A percentile compares a stretch with the other conserved stretches of the same genome.
These are phyloP conservation scores for Colletotrichum cordylinicola DNA, from an alignment of 2,329 filamentous ascomycete species.

Conservation along the genomic window DNA sequence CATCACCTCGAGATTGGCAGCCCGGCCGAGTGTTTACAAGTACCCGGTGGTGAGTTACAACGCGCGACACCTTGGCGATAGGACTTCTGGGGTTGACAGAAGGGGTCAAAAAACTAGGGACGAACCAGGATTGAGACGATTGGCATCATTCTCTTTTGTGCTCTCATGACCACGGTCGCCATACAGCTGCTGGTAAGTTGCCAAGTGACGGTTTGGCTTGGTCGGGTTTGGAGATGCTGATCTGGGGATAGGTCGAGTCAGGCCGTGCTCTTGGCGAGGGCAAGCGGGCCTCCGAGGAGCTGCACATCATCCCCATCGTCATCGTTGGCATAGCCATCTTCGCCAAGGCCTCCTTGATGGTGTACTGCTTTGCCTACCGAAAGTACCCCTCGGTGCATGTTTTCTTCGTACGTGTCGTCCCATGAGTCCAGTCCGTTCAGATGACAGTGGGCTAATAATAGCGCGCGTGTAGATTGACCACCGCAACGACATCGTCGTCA, in stretches of 20 bases:
- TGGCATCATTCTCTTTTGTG: constrained; percentile 70
- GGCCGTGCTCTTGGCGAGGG: constrained; percentile 55
- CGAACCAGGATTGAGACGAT: constrained; percentile 68
- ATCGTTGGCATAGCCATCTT: constrained; percentile 61
- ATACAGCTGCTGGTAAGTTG: constrained; percentile 62
- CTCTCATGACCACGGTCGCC: constrained; percentile 70
- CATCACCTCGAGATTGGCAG: constrained; percentile 63
- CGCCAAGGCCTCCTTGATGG: constrained; percentile 56
- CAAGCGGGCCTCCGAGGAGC: constrained; percentile 42
- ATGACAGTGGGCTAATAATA: background rate
- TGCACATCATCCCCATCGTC: constrained; percentile 59
- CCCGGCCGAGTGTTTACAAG: constrained; percentile 64
- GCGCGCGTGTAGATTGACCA: constrained; percentile 50
- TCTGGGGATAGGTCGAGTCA: constrained; percentile 53
- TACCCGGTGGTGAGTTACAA: constrained; percentile 58
- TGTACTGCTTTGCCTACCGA: constrained; percentile 59
- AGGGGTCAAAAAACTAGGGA: constrained; percentile 40
- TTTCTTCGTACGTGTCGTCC: constrained; percentile 48
- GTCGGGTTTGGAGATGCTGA: constrained; percentile 25
- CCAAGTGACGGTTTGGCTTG: constrained; percentile 10
- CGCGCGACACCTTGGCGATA: background rate
- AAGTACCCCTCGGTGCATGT: constrained; percentile 61
- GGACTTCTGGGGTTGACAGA: background rate
- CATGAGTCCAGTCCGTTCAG: constrained; percentile 7
- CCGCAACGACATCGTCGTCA: constrained; percentile 62